Conservation (phyloP, 208 protist genomes). For the Wallacemonas sp. region DNA sequence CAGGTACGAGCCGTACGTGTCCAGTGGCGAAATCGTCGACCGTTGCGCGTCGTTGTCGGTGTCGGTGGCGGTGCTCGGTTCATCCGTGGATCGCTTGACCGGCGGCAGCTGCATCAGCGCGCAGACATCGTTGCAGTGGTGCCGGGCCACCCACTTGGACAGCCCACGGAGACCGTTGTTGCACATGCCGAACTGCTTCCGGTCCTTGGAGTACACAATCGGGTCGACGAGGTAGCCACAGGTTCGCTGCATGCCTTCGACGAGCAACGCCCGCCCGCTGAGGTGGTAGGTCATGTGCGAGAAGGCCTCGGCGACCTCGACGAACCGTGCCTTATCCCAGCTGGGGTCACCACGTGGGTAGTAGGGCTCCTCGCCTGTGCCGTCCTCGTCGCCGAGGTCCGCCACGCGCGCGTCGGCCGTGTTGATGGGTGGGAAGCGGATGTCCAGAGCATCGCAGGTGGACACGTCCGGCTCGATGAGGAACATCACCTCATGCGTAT, state of each 20-base stretch:
- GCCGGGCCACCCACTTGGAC: constrained; percentile 38
- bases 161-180: constrained; percentile 55
- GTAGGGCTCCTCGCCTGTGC: constrained; percentile 8
- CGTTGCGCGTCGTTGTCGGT: too few relatives aligned
- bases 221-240: constrained; percentile 65
- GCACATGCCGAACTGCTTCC: constrained; percentile 60
- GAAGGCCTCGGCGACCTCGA: constrained; percentile 70
- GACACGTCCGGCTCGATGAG: constrained; percentile 63
- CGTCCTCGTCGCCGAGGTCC: constrained; percentile 19
- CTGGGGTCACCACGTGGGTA: constrained; percentile 29
- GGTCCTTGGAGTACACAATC: constrained; percentile 50
- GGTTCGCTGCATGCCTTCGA: constrained; percentile 52
- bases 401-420: constrained; percentile 27
- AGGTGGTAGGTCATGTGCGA: constrained; percentile 62
- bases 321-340: constrained; percentile 29
- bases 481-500: constrained; percentile 55
- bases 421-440: constrained; percentile 38
- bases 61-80: neutral
- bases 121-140: constrained; percentile 63
- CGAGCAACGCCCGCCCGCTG: constrained; percentile 32
- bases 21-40: neutral
- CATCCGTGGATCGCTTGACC: constrained; percentile 2
- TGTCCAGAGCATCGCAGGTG: constrained; percentile 51
- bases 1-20: constrained; percentile 9
- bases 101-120: constrained; percentile 8